Conservation (phyloP, 1,139 yeast genomes). For the Debaryomyces singareniensis region DNA sequence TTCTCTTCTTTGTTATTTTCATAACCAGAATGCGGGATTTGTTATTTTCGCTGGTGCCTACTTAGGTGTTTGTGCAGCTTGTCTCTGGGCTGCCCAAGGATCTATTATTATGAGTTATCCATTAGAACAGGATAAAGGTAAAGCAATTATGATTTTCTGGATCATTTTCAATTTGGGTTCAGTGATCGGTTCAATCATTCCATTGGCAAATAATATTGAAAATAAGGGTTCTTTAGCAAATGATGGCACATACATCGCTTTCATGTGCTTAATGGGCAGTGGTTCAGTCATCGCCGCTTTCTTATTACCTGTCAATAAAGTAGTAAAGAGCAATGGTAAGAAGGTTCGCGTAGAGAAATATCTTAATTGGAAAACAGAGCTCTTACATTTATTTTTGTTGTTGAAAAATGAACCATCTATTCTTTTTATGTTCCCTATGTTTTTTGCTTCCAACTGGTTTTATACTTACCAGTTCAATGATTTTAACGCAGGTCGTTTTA, state of each 20-base stretch:
- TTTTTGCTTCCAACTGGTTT: constrained; percentile 60
- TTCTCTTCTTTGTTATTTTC: constrained; percentile 43
- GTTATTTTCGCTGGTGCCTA: constrained; percentile 55
- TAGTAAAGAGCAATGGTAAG: constrained; percentile 48
- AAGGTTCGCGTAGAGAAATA: constrained; percentile 38
- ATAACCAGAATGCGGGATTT: constrained; percentile 45
- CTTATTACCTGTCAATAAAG: constrained; percentile 46
- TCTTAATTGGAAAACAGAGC: constrained; percentile 44
- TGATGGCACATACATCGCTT: constrained; percentile 54
- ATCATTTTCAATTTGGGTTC: constrained; percentile 60
- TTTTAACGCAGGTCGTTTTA: constrained; percentile 51
- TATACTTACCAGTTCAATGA: constrained; percentile 60
- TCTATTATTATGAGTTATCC: constrained; percentile 54
- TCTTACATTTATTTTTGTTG: constrained; percentile 32
- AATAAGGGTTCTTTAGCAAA: constrained; percentile 32
- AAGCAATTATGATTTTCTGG: constrained; percentile 54
- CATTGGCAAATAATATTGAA: constrained; percentile 45
- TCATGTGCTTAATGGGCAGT: constrained; percentile 46
- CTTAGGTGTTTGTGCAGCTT: constrained; percentile 52
- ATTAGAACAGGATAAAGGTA: constrained; percentile 48
- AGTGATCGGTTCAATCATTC: constrained; percentile 51
- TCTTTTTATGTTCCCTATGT: constrained; percentile 50
- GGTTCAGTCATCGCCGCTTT: constrained; percentile 43
- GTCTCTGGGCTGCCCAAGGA: constrained; percentile 60
- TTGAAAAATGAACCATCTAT: constrained; percentile 43